These are phyloP conservation scores for Hippophae rhamnoides DNA, from an alignment of 306 rosid species.

Conservation along the genomic window DNA sequence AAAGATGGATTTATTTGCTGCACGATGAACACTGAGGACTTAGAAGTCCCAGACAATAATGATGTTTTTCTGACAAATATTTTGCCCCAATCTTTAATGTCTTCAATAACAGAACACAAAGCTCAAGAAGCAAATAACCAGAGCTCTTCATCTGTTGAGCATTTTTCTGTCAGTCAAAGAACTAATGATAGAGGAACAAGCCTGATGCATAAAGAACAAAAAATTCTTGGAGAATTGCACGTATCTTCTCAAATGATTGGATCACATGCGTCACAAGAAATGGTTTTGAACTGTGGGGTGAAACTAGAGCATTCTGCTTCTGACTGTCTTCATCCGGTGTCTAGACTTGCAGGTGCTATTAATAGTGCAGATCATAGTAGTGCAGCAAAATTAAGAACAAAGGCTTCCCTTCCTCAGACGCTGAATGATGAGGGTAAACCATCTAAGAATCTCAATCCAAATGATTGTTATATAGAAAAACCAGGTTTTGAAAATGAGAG, in stretches of 20 bases:
- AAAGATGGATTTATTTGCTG: slow-evolving; percentile 44
- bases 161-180: slow-evolving; percentile 30
- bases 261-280: slow-evolving; percentile 28
- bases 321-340: slow-evolving; percentile 24
- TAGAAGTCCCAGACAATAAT: slow-evolving; percentile 75
- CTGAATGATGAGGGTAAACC: slow-evolving; percentile 32
- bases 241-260: slow-evolving; percentile 36
- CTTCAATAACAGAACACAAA: slow-evolving; percentile 17
- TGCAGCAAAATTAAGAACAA: slow-evolving; percentile 25
- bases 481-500: slow-evolving; percentile 27
- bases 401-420: slow-evolving; percentile 22
- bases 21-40: slow-evolving; percentile 54
- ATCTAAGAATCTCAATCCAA: slow-evolving; percentile 26
- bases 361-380: slow-evolving; percentile 26
- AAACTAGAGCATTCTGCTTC: slow-evolving; percentile 30
- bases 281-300: slow-evolving; percentile 24
- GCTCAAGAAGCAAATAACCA: slow-evolving; percentile 26
- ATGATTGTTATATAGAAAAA: slow-evolving; percentile 30
- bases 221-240: slow-evolving; percentile 30
- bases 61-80: slow-evolving; percentile 53
- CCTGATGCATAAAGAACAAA: slow-evolving; percentile 37
- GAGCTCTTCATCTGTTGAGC: slow-evolving; percentile 30
- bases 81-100: slow-evolving; percentile 26
- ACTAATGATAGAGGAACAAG: slow-evolving; percentile 26
- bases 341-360: slow-evolving; percentile 30